These are phyloP conservation scores for Ramaria sp. DNA, from an alignment of 768 basidiomycete genomes.

Conservation along the genomic window DNA sequence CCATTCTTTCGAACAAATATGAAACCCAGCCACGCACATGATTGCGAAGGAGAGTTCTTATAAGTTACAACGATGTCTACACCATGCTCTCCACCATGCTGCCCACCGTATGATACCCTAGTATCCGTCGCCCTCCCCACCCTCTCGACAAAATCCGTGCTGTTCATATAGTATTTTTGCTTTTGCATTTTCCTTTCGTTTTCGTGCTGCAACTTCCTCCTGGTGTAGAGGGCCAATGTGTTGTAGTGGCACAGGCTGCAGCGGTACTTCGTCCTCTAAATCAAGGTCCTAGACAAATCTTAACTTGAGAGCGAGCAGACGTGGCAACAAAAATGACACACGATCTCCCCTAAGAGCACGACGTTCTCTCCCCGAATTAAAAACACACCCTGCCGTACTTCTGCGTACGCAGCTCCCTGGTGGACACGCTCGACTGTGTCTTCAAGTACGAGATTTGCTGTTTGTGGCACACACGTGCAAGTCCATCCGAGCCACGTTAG, in stretches of 20 bases:
- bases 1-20: no score
- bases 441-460: slow-evolving; percentile 96
- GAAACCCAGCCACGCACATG: background rate
- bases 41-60: background rate
- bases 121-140: slow-evolving; percentile 94
- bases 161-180: slow-evolving; percentile 73
- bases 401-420: slow-evolving; percentile 78
- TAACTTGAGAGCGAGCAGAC: background rate
- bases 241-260: slow-evolving; percentile 64
- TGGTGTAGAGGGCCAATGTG: slow-evolving; percentile 63
- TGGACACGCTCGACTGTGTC: slow-evolving; percentile 94
- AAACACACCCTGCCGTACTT: slow-evolving; percentile 81
- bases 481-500: background rate
- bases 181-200: slow-evolving; percentile 72
- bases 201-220: slow-evolving; percentile 61
- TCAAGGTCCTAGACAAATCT: slow-evolving; percentile 64
- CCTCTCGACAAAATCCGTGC: slow-evolving; percentile 89
- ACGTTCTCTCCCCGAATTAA: slow-evolving; percentile 98
- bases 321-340: slow-evolving; percentile 30
- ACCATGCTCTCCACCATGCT: background rate
- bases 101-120: slow-evolving; percentile 21
- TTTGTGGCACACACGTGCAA: background rate
- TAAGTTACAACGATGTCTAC: slow-evolving; percentile 3
- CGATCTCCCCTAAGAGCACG: slow-evolving; percentile 92
- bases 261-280: slow-evolving; percentile 77